These are phyloP conservation scores for Crassisporium funariophilum DNA, from an alignment of 768 basidiomycete species.

Conservation along the genomic window DNA sequence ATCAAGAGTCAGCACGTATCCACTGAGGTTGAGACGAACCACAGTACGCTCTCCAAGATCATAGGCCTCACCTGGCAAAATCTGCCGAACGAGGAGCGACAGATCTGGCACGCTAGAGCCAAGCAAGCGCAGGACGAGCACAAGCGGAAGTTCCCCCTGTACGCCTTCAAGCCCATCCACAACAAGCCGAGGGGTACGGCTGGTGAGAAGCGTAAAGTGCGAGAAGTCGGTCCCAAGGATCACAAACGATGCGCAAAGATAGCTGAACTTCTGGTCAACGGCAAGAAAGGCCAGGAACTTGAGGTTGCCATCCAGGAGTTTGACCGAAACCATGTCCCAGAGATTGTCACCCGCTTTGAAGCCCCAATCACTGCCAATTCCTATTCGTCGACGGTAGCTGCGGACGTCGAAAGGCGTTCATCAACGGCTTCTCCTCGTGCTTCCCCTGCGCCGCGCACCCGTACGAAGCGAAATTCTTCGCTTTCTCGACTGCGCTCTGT, in stretches of 20 bases:
- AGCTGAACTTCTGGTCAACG: conserved; percentile 60
- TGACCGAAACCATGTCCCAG: conserved; percentile 55
- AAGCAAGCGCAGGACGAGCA: conserved; percentile 73
- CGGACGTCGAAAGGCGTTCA: conserved; percentile 20
- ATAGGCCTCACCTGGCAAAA: conserved; percentile 82
- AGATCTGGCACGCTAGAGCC: conserved; percentile 74
- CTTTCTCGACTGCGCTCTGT: too few species aligned
- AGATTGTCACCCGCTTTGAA: conserved; percentile 73
- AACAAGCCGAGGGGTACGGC: conserved; percentile 39
- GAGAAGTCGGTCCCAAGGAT: conserved; percentile 67
- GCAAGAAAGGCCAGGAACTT: conserved; percentile 56
- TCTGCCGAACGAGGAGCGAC: conserved; percentile 69
- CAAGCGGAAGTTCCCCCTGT: conserved; percentile 73
- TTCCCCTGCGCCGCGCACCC: neutral
- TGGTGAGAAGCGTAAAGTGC: conserved; percentile 53
- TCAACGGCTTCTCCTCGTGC: conserved; percentile 7
- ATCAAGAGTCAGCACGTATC: conserved; percentile 78
- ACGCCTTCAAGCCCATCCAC: conserved; percentile 71
- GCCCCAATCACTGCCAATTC: conserved; percentile 67
- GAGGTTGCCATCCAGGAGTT: conserved; percentile 57
- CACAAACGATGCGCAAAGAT: conserved; percentile 66
- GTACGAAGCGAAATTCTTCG: conserved; percentile 4
- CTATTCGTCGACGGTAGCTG: conserved; percentile 9
- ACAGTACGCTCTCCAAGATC: conserved; percentile 81
- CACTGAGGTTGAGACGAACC: conserved; percentile 75